Percentiles rank a stretch among this genome's conserved stretches.
These are phyloP conservation scores for Geranium incanum DNA, from an alignment of 441 rosid genomes.

Conservation along the genomic window DNA sequence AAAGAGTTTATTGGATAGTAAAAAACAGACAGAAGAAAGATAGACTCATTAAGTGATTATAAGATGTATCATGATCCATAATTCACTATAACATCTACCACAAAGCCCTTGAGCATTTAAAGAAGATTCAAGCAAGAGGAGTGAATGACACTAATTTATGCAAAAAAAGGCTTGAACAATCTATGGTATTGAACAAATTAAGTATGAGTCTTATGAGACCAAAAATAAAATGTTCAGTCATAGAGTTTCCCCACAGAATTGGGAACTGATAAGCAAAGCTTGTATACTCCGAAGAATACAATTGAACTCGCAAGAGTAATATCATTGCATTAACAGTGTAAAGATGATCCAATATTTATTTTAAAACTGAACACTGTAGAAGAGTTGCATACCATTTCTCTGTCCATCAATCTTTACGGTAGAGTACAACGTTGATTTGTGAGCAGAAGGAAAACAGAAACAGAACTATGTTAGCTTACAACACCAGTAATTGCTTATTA, in stretches of 20 bases:
- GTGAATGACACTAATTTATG: background rate
- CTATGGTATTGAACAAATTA: background rate
- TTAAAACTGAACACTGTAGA: constrained; percentile 17
- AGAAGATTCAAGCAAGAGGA: background rate
- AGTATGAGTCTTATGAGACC: background rate
- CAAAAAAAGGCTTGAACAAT: background rate
- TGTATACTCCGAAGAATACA: background rate
- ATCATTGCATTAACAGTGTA: background rate
- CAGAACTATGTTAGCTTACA: constrained; percentile 29
- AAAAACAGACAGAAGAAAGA: constrained; percentile 7
- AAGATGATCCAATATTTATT: background rate
- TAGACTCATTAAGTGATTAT: constrained; percentile 15
- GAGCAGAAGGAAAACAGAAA: constrained; percentile 21
- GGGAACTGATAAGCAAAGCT: background rate
- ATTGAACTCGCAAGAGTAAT: background rate
- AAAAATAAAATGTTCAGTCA: background rate
- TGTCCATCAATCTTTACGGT: constrained; percentile 59
- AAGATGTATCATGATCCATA: constrained; percentile 2
- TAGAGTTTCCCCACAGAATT: background rate
- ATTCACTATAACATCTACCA: background rate
- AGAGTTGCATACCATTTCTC: constrained; percentile 64
- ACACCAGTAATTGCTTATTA: constrained; percentile 13
- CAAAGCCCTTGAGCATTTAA: background rate
- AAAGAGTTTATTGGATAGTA: background rate
- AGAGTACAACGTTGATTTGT: constrained; percentile 17